A percentile compares a stretch with the other conserved stretches of the same genome.
Conservation (phyloP, 768 basidiomycete genomes). For the Mycena belliarum region DNA sequence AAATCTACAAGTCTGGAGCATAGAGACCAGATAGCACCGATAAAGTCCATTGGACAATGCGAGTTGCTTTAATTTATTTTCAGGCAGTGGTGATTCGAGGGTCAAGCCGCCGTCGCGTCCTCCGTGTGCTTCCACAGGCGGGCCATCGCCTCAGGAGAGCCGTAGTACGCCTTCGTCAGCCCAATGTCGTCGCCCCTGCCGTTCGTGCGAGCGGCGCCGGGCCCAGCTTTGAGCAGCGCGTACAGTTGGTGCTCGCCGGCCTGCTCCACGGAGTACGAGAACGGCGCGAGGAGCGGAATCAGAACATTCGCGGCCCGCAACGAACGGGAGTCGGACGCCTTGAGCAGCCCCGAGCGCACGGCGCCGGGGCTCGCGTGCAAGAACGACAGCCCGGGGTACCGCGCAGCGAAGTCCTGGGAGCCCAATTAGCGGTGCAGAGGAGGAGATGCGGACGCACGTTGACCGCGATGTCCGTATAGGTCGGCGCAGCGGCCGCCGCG, state of each 20-base stretch:
- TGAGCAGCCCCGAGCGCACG: slow-evolving; percentile 3
- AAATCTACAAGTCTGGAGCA: too few relatives aligned
- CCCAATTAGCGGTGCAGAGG: neutral
- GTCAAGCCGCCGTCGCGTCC: slow-evolving; percentile 6
- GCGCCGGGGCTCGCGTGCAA: slow-evolving; percentile 33
- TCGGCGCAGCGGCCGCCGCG: slow-evolving; percentile 36
- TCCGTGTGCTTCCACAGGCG: slow-evolving; percentile 19
- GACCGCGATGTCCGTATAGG: slow-evolving; percentile 56
- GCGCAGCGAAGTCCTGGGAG: slow-evolving; percentile 33
- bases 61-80: too few relatives aligned
- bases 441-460: slow-evolving; percentile 36
- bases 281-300: slow-evolving; percentile 1
- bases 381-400: slow-evolving; percentile 35
- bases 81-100: too few relatives aligned
- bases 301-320: neutral
- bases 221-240: slow-evolving; percentile 7
- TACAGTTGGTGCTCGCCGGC: slow-evolving; percentile 16
- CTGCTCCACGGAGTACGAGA: slow-evolving; percentile 8
- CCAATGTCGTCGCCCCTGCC: slow-evolving; percentile 13
- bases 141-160: slow-evolving; percentile 7
- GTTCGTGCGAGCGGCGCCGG: slow-evolving; percentile 11
- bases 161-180: slow-evolving; percentile 5
- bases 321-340: slow-evolving; percentile 1
- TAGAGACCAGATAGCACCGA: too few relatives aligned
- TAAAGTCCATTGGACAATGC: too few relatives aligned